Base-by-base conservation (phyloP, 257 asterid genomes). In the Primulina tabacum region DNA sequence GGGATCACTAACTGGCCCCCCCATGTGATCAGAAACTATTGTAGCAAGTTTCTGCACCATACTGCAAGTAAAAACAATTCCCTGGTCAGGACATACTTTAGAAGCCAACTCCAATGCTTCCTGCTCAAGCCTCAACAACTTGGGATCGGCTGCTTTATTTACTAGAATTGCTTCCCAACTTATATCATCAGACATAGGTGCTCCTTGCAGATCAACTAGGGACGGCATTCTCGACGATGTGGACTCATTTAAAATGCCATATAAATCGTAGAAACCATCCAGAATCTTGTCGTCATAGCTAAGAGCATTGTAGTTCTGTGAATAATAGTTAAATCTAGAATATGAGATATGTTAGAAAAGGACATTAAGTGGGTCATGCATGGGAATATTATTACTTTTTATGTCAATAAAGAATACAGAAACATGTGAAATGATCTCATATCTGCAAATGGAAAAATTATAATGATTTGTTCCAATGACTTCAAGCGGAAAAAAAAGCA, bases 281-380 rank as follows among this genome's bases (percentile, higher is more conserved):
- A 93, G 82, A 74, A 93, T 83, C 87, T 93, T 93, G 89, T 93
- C 99, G 58, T 93, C 96, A 38, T 89, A 93, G 83, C 91, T 81
- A 76, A 93, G 95, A 78, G 96, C 95, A 85, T 90, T 83, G 89
- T 89, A 90, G 85, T 84, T 93, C 99, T 93, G 96, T 82, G 90
- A 90, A 90, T 86, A 84, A 87, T 70, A 84, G 84, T 83, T 72
- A 89, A 87, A 82, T 87, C 87, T 87, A 88, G 81, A 81, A 85
- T 82, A 88, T 85, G 93, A 90, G 95, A 84, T 64, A 86, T 79
- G 90, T 87, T 79, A 84, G 88, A 83, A 43, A 78, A 78, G 81
- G 77, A 71, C 70, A 72, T 40, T 50, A 18, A 69, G 60, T 62
- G 71, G 71, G 26, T 35, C 65, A 60, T 35, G 80, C 75, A 71